Conservation (phyloP, 148 eudicot genomes). For the Fallopia convolvulus region DNA sequence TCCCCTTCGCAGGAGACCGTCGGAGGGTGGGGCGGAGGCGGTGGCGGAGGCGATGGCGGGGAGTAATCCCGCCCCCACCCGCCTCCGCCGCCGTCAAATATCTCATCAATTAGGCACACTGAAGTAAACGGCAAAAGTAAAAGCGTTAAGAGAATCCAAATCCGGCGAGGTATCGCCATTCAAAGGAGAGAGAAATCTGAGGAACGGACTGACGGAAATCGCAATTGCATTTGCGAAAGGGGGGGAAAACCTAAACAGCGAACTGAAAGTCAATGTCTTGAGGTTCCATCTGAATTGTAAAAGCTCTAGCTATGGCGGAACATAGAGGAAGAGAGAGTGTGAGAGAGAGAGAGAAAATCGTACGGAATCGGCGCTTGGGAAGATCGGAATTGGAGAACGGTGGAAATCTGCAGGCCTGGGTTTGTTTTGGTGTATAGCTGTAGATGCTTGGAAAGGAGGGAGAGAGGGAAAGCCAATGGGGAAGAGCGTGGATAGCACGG, state of each 20-base stretch:
- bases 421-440: conserved; percentile 1
- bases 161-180: conserved; percentile 15
- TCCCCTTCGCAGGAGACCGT: conserved; percentile 76
- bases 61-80: conserved; percentile 51
- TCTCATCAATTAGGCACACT: not conserved
- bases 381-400: conserved; percentile 8
- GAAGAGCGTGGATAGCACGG: not conserved
- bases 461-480: conserved; percentile 1
- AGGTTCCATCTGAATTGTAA: not conserved
- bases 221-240: conserved; percentile 9
- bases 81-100: not conserved
- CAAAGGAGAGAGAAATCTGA: not conserved
- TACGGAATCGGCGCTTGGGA: conserved; percentile 1
- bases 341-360: not conserved
- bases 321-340: not conserved
- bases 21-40: conserved; percentile 90
- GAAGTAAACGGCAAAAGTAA: conserved; percentile 14
- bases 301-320: not conserved
- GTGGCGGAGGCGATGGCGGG: conserved; percentile 94
- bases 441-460: conserved; percentile 6
- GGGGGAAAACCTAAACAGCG: not conserved
- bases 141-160: conserved; percentile 15
- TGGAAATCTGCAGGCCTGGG: not conserved
- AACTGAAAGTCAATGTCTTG: not conserved
- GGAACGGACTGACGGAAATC: not conserved